These are phyloP conservation scores for Eucalyptus guilfoylei DNA, from an alignment of 345 rosid species.

Conservation along the genomic window DNA sequence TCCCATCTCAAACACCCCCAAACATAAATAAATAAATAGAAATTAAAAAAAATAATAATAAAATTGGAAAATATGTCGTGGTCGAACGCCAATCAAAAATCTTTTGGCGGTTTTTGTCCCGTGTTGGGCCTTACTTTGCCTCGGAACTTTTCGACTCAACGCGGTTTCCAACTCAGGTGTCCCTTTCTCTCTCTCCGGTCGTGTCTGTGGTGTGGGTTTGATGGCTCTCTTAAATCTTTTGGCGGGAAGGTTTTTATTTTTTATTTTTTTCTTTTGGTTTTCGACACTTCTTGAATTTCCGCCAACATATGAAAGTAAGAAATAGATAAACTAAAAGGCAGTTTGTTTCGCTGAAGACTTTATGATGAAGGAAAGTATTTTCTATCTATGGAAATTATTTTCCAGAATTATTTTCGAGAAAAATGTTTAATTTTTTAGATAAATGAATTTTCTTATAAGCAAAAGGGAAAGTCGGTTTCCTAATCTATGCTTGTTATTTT, in stretches of 20 bases:
- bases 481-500: too few species aligned
- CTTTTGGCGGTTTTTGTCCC: background rate
- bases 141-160: background rate
- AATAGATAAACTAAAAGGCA: background rate
- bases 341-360: background rate
- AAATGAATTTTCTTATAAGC: too few species aligned
- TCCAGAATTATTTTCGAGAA: too few species aligned
- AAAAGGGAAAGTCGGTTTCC: too few species aligned
- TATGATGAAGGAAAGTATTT: too few species aligned
- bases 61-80: background rate
- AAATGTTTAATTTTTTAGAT: too few species aligned
- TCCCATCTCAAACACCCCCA: background rate
- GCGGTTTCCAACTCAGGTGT: background rate
- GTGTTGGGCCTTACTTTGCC: background rate
- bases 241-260: background rate
- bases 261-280: background rate
- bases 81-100: background rate
- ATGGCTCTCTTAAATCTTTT: background rate
- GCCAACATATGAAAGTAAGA: background rate
- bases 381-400: too few species aligned
- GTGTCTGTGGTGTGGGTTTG: background rate
- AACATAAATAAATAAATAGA: too few species aligned
- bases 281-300: background rate
- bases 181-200: background rate
- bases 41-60: fast-evolving